Evolutionary conservation across 2,329 filamentous ascomycete species (phyloP), one percentile per base, ranked within the genome.

Genomic region (Colletotrichum tanaceti): DNA sequence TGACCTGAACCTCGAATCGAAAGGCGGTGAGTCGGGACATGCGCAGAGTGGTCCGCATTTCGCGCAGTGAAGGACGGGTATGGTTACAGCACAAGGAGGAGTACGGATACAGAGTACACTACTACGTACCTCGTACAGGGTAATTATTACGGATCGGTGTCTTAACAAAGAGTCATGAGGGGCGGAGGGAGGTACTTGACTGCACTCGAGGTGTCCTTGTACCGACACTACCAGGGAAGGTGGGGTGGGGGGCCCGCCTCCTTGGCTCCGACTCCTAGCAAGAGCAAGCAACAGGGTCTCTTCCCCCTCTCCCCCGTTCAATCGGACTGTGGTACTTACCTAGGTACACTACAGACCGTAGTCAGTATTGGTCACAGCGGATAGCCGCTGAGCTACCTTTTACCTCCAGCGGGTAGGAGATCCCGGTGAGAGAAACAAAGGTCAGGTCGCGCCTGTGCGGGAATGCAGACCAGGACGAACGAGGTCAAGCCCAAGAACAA

Each of bases 281-380:
- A 38, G 24, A 38, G 24, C 41, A 16, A 52, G 49, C 49, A 35
- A 35, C 24, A 35, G 18, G 18, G 28, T 53, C 32, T 22, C 18
- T 52, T 43, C 41, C 41, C 18, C 10, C n/a, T 28, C 28, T 18
- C 24, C 47, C 2, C 10, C 28, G 9, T 32, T 32, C 28, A 32
- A 32, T 32, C 28, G 28, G 9, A 32, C 28, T n/a, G n/a, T n/a
- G n/a, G 41, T 43, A 16, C 41, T 32, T 18, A 43, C 41, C 41
- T 18, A 16, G 5, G 16, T 43, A 43, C 14, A 18, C 6, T 16
- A 18, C 16, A n/a, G 11, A 18, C 28, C 28, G 5, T 32, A 24
- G n/a, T 22, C 24, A 39, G 43, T 28, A 35, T 44, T 67, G 54
- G 65, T 54, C 47, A 65, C 53, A 64, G 54, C 46, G 46, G 60